Evolutionary conservation across 495 filamentous ascomycete genomes (phyloP).

Genomic region (Penicillium subrubescens): DNA sequence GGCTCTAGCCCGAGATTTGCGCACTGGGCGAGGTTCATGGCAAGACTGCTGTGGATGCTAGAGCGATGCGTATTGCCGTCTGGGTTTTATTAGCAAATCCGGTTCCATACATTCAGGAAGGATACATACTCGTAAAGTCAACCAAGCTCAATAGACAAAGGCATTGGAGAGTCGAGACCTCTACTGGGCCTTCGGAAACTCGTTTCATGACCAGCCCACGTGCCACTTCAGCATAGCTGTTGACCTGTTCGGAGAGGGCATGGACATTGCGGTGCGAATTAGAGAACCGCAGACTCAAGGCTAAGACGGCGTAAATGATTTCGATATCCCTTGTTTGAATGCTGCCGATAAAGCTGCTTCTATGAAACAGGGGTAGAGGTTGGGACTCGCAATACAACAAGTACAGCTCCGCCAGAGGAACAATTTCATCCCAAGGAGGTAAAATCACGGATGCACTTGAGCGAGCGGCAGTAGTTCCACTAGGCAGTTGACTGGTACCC

Average conservation of each 20-base stretch:
- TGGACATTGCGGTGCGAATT: slow-evolving; percentile 18
- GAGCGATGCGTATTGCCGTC: slow-evolving; percentile 52
- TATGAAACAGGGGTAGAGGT: slow-evolving; percentile 47
- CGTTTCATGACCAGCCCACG: slow-evolving; percentile 44
- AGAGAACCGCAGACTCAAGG: slow-evolving; percentile 41
- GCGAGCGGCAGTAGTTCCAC: slow-evolving; percentile 7
- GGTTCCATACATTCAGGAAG: no score
- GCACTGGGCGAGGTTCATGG: slow-evolving; percentile 49
- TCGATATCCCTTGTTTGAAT: slow-evolving; percentile 41
- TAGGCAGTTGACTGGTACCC: not conserved
- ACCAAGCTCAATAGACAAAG: slow-evolving; percentile 49
- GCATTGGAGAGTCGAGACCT: slow-evolving; percentile 50
- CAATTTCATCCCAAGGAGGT: slow-evolving; percentile 46
- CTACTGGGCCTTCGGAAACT: slow-evolving; percentile 47
- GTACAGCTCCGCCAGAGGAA: slow-evolving; percentile 42
- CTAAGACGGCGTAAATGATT: slow-evolving; percentile 45
- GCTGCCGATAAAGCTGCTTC: slow-evolving; percentile 37
- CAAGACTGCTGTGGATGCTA: slow-evolving; percentile 50
- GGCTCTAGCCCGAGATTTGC: slow-evolving; percentile 44
- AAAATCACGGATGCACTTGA: slow-evolving; percentile 21
- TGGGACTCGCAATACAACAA: slow-evolving; percentile 50
- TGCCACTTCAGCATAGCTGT: slow-evolving; percentile 47
- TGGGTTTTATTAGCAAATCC: slow-evolving; percentile 8
- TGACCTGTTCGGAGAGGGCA: slow-evolving; percentile 22
- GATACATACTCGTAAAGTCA: slow-evolving; percentile 46